Percentiles rank a stretch among this genome's conserved stretches.
phyloP scores from a whole-genome alignment of 2,329 filamentous ascomycete genomes.

The Aspergillus novoparasiticus region DNA sequence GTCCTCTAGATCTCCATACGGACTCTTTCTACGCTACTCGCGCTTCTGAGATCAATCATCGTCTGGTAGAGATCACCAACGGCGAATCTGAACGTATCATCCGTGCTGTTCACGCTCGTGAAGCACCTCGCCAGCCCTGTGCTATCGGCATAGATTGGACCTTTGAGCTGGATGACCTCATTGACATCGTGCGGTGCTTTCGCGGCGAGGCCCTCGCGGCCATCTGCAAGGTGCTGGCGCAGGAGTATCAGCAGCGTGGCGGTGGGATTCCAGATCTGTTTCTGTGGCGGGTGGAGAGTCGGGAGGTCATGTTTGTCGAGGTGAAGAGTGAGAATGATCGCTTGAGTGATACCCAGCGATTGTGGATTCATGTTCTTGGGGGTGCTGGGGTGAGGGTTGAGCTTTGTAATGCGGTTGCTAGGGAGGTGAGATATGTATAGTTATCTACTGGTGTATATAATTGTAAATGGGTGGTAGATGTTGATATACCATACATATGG shows the following conservation, averaged over 20 bases:
- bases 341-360: constrained; percentile 89
- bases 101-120: constrained; percentile 65
- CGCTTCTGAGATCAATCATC: constrained; percentile 85
- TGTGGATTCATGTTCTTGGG: constrained; percentile 94
- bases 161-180: constrained; percentile 75
- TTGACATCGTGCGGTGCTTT: constrained; percentile 79
- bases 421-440: constrained; percentile 48
- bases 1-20: constrained; percentile 87
- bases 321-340: constrained; percentile 88
- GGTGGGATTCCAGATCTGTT: constrained; percentile 92
- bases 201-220: constrained; percentile 76
- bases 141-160: constrained; percentile 93
- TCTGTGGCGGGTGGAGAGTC: constrained; percentile 69
- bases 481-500: neutral
- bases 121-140: constrained; percentile 74
- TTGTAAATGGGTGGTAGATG: neutral
- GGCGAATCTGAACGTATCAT: constrained; percentile 72
- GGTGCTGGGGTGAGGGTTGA: constrained; percentile 85
- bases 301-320: constrained; percentile 74
- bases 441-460: neutral
- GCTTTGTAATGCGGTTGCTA: constrained; percentile 68
- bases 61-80: constrained; percentile 84
- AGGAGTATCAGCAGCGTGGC: constrained; percentile 86
- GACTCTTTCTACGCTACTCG: constrained; percentile 87
- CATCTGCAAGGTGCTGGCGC: constrained; percentile 90